These are phyloP conservation scores for Pseudogymnoascus sp. DNA, from an alignment of 2,329 filamentous ascomycete genomes.

Conservation along the genomic window DNA sequence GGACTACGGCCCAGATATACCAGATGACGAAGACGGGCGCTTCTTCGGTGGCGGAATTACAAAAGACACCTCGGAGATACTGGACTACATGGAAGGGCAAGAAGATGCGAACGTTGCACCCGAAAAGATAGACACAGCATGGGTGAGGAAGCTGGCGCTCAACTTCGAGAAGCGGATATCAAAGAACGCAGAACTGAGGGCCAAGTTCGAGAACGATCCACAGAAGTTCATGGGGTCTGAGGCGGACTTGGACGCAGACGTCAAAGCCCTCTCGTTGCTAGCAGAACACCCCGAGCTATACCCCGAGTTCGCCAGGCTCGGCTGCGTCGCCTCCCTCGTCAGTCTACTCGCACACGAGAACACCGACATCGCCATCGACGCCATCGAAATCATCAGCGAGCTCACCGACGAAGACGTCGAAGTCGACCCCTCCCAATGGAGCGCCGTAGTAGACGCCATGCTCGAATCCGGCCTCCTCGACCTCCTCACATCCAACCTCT, in stretches of 20 bases:
- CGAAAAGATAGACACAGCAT: constrained; percentile 74
- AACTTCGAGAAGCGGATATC: constrained; percentile 86
- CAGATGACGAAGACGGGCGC: constrained; percentile 80
- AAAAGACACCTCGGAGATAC: constrained; percentile 67
- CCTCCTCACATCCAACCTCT: constrained; percentile 68
- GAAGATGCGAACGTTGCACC: constrained; percentile 39
- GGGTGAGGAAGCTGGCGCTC: constrained; percentile 73
- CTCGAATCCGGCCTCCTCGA: constrained; percentile 63
- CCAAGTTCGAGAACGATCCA: constrained; percentile 73
- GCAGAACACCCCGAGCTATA: constrained; percentile 82
- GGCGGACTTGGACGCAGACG: constrained; percentile 79
- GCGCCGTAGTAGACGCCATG: constrained; percentile 59
- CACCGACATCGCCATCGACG: constrained; percentile 89
- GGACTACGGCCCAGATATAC: constrained; percentile 43
- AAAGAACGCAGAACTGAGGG: constrained; percentile 82
- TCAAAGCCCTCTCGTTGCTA: constrained; percentile 79
- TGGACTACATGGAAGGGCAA: constrained; percentile 76
- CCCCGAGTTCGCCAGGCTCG: constrained; percentile 66
- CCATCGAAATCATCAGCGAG: constrained; percentile 81
- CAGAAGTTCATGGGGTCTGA: constrained; percentile 78
- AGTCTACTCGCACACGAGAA: constrained; percentile 87
- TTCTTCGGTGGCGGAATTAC: constrained; percentile 94
- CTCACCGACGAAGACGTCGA: constrained; percentile 88
- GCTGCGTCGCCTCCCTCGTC: constrained; percentile 66
- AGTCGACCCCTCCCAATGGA: constrained; percentile 74